Percentiles rank a stretch among this genome's conserved stretches.
Evolutionary conservation across 768 basidiomycete species (phyloP).

Genomic region (Sarcodon sp.): DNA sequence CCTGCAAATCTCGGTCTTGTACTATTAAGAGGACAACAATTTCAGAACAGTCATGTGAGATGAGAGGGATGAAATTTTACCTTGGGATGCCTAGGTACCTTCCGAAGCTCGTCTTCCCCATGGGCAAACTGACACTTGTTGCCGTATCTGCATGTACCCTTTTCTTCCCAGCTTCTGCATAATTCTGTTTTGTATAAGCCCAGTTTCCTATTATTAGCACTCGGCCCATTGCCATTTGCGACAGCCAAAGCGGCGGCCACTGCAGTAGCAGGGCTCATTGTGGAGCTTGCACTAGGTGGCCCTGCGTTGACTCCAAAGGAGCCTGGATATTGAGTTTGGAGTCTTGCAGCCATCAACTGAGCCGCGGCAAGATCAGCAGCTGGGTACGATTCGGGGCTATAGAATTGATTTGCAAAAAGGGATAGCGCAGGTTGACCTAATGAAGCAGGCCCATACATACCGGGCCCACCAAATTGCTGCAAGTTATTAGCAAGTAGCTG

Average conservation of each 20-base stretch:
- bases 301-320: slow-evolving; percentile 28
- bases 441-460: slow-evolving; percentile 42
- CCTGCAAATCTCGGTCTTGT: slow-evolving; percentile 91
- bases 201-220: slow-evolving; percentile 84
- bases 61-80: slow-evolving; percentile 24
- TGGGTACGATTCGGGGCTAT: slow-evolving; percentile 42
- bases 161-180: slow-evolving; percentile 89
- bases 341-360: slow-evolving; percentile 38
- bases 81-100: slow-evolving; percentile 82
- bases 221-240: slow-evolving; percentile 46
- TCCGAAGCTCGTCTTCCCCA: slow-evolving; percentile 78
- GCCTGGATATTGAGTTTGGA: slow-evolving; percentile 41
- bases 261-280: slow-evolving; percentile 1
- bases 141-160: slow-evolving; percentile 76
- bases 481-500: slow-evolving; percentile 46
- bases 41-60: slow-evolving; percentile 5
- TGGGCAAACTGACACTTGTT: slow-evolving; percentile 90
- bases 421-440: slow-evolving; percentile 30
- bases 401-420: slow-evolving; percentile 66
- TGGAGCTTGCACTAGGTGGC: slow-evolving; percentile 6
- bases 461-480: slow-evolving; percentile 39
- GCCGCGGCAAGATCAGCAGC: slow-evolving; percentile 38
- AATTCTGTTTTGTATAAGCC: slow-evolving; percentile 87
- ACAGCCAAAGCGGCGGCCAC: slow-evolving; percentile 3
- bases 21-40: slow-evolving; percentile 28